A percentile compares a stretch with the other conserved stretches of the same genome.
Conservation (phyloP, 805 yeast species). For the Teunomyces lycoperdinae region DNA sequence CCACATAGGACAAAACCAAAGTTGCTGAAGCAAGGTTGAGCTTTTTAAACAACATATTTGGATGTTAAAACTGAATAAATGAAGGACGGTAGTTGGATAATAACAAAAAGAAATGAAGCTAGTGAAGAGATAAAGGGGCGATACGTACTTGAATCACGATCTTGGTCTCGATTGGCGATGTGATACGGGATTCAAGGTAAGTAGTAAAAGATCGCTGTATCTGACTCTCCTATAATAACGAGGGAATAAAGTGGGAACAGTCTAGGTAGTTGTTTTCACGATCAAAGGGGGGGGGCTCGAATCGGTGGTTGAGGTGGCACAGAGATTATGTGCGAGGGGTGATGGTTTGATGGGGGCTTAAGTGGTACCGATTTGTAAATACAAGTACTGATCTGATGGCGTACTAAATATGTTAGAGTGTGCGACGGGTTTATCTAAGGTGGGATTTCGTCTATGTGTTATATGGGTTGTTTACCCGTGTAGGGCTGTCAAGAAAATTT, state of each 20-base stretch:
- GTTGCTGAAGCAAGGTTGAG: constrained; percentile 8
- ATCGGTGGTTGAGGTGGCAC: background rate
- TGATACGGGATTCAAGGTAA: background rate
- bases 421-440: background rate
- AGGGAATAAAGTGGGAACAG: constrained; percentile 1
- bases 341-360: background rate
- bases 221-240: background rate
- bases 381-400: constrained; percentile 2
- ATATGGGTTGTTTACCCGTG: constrained; percentile 1
- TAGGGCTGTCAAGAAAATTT: background rate
- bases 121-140: background rate
- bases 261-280: background rate
- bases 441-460: constrained; percentile 1
- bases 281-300: background rate
- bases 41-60: constrained; percentile 8
- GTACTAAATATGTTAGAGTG: background rate
- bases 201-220: background rate
- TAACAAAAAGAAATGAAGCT: constrained; percentile 2
- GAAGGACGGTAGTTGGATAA: constrained; percentile 24
- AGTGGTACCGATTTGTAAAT: background rate
- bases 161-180: background rate
- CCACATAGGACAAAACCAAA: constrained; percentile 4
- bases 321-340: background rate
- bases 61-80: constrained; percentile 8
- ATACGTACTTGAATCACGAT: constrained; percentile 1